Base-by-base conservation (phyloP, 1,284 basidiomycete species). In the Ustilago trichophora region DNA sequence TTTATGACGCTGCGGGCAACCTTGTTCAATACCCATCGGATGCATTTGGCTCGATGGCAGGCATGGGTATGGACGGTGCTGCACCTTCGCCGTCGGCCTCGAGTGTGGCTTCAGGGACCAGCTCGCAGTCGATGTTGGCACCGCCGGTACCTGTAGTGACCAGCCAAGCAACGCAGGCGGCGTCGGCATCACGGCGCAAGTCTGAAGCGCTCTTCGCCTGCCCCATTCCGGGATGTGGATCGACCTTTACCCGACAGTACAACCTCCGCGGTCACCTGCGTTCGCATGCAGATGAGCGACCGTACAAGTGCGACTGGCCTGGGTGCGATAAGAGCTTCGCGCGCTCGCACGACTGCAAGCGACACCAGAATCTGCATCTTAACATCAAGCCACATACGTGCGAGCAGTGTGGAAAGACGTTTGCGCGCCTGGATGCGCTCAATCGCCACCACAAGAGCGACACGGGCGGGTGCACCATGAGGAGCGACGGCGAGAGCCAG, bases 331-430 rank as follows among this genome's bases (percentile, higher is more conserved):
- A 96, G 80, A 89, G 91, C 21, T 96, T 96, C 80, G 93, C 93
- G 29, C 87, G 93, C 40, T 91, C 93, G 81, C 93, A 96, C 82
- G 93, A 97, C 82, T 95, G 93, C 89, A 95, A 95, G 88, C 91
- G 84, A 71, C 89, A 57, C 35, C 67, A 80, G 53, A 74, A 62
- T 50, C 49, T 69, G 63, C 93, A 97, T 80, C 88, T 90, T 40
- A 88, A 90, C 32, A 88, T 92, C 81, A 87, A 91, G 75, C 87
- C 89, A 26, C 94, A 96, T 82, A 86, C 91, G 47, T 97, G 93
- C 77, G 89, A 90, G 72, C 91, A 91, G 3, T 97, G 93, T 83
- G 90, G 91, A 75, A 95, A 95, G 85, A 91, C 91, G 16, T 96
- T 97, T 84, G 94, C 93, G 76, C 85, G 93, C 52, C 84, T 93